Evolutionary conservation across 495 filamentous ascomycete species (phyloP).

Genomic region (Aspergillus sclerotioniger): DNA sequence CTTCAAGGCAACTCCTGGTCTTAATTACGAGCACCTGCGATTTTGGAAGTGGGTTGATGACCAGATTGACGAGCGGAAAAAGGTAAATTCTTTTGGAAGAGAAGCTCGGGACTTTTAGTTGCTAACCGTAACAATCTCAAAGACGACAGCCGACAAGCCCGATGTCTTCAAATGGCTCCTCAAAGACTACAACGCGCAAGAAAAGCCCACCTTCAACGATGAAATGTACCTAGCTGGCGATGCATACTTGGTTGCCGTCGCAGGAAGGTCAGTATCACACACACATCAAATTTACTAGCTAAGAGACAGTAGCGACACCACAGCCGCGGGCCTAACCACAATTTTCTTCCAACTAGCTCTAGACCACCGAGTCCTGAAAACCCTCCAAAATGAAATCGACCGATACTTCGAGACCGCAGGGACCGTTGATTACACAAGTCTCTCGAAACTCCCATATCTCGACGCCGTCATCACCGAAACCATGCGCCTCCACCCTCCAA

Average conservation of each 20-base stretch:
- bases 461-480: slow-evolving; percentile 7
- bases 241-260: neutral
- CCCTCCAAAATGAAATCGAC: slow-evolving; percentile 1
- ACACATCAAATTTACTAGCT: neutral
- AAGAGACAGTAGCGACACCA: slow-evolving; percentile 5
- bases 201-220: neutral
- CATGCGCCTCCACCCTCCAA: slow-evolving; percentile 1
- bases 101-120: neutral
- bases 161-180: slow-evolving; percentile 1
- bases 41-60: neutral
- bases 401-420: neutral
- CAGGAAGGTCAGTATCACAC: neutral
- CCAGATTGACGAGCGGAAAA: neutral
- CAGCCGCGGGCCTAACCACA: neutral
- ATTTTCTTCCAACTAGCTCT: slow-evolving; percentile 1
- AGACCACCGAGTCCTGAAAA: neutral
- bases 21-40: neutral
- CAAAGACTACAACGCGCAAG: neutral
- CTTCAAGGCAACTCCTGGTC: neutral
- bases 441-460: neutral
- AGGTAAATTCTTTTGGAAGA: neutral
- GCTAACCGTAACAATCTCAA: neutral
- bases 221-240: neutral
- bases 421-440: neutral
- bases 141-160: neutral